phyloP scores from a whole-genome alignment of 192 early-diverging fungal genomes.

The Backusella tuberculispora region DNA sequence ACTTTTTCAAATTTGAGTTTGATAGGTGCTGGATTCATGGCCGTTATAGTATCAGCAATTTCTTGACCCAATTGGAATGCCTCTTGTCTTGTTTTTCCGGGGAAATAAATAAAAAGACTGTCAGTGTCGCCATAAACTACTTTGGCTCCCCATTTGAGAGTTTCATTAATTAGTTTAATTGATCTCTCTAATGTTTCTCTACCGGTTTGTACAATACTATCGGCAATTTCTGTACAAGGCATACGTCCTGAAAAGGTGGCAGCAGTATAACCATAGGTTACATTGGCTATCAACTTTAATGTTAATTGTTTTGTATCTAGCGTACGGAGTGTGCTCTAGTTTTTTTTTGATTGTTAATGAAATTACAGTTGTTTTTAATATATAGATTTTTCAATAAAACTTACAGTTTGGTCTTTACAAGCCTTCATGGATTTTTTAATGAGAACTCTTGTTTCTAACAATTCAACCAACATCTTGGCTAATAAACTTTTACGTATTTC shows the following conservation, averaged over 20 bases:
- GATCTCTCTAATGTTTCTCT: conserved; percentile 81
- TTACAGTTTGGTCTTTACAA: conserved; percentile 61
- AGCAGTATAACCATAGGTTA: conserved; percentile 88
- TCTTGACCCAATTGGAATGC: conserved; percentile 86
- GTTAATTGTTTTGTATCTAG: conserved; percentile 85
- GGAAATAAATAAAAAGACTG: conserved; percentile 82
- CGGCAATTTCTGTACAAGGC: conserved; percentile 89
- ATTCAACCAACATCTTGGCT: conserved; percentile 81
- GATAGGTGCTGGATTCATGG: conserved; percentile 76
- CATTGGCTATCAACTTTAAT: conserved; percentile 92
- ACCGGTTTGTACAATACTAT: conserved; percentile 88
- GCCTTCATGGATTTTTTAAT: conserved; percentile 85
- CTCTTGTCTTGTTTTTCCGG: conserved; percentile 64
- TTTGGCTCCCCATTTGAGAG: conserved; percentile 66
- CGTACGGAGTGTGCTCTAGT: conserved; percentile 63
- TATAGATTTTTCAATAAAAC: background rate
- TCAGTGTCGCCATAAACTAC: conserved; percentile 98
- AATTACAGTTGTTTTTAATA: too few relatives aligned
- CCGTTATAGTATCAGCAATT: conserved; percentile 78
- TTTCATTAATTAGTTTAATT: conserved; percentile 67
- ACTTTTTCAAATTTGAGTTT: conserved; percentile 97
- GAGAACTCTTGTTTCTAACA: conserved; percentile 91
- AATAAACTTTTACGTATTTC: conserved; percentile 81
- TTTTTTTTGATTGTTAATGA: too few relatives aligned
- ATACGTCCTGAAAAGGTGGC: conserved; percentile 88